Base-by-base conservation (phyloP, 2,329 filamentous ascomycete species). In the Verticillium isaacii region DNA sequence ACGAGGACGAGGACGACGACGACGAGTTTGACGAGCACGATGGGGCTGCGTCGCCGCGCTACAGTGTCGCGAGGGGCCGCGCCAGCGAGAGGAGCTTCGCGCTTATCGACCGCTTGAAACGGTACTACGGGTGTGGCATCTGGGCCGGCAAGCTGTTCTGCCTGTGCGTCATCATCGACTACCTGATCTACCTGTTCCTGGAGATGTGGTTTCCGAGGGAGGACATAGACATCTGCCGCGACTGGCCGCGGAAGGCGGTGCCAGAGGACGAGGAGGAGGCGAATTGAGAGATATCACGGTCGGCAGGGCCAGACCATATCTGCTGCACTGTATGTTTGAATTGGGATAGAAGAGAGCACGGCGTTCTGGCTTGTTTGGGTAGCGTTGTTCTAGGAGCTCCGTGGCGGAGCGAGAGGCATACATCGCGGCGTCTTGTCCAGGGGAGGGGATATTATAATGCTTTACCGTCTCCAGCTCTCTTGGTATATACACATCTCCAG, bases 141-240 rank as follows among this genome's bases (percentile, higher is more conserved):
- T 99, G 95, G 95, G 95, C 95, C 0, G 95, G 95, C 39, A 99
- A 99, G 77, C 81, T 99, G 9, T 99, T 99, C 71, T 97, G 95
- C 70, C 80, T 99, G 1, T 97, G 94, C 66, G 93, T 93, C 12
- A 88, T 98, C 62, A 89, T 99, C 59, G 95, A 99, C 75, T 99
- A 97, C 70, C 77, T 99, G 57, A 84, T 99, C 59, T 97, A 93
- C 69, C 82, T 97, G 57, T 86, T 96, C 57, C 81, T 97, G 60
- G 95, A 99, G 74, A 86, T 96, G 75, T 90, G 87, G 79, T 93
- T 91, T 65, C 95, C 95, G 0, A 82, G 93, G 62, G 88, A 90
- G 41, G 85, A 87, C 52, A 98, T 99, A 66, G 95, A 99, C 69
- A 87, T 95, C 63, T 93, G 92, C 57, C 88, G 89, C 57, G 91